Conservation (phyloP, 2,329 filamentous ascomycete genomes). For the Plenodomus tracheiphilus region DNA sequence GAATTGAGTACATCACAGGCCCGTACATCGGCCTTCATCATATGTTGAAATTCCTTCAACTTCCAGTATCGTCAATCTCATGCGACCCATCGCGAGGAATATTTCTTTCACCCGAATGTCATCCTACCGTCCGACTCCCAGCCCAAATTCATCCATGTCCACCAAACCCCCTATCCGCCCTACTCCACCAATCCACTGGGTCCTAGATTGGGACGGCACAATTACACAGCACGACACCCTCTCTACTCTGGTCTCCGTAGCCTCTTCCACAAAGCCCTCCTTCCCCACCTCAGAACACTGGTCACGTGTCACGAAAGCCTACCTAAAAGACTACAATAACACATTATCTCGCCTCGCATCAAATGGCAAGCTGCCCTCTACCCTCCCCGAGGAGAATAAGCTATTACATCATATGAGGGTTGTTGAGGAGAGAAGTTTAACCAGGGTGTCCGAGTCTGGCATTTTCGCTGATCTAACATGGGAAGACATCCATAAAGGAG, state of each 20-base stretch:
- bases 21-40: too few relatives aligned
- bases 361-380: conserved; percentile 27
- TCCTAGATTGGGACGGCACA: conserved; percentile 55
- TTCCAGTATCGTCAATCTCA: too few relatives aligned
- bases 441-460: conserved; percentile 43
- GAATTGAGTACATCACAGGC: too few relatives aligned
- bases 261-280: conserved; percentile 29
- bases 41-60: too few relatives aligned
- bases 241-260: conserved; percentile 46
- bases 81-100: too few relatives aligned
- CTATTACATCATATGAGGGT: conserved; percentile 43
- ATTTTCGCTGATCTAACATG: conserved; percentile 47
- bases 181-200: conserved; percentile 36
- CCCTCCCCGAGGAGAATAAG: conserved; percentile 39
- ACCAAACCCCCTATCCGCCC: conserved; percentile 1
- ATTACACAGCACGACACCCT: conserved; percentile 52
- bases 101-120: too few relatives aligned
- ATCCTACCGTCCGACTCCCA: not conserved
- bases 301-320: conserved; percentile 45
- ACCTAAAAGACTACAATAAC: conserved; percentile 45
- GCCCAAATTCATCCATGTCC: conserved; percentile 10
- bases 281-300: conserved; percentile 34
- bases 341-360: conserved; percentile 38
- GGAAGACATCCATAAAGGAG: too few relatives aligned
- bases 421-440: conserved; percentile 48